Evolutionary conservation across 768 basidiomycete genomes (phyloP), one percentile per base, ranked within the genome.

Genomic region (Suillus paluster): DNA sequence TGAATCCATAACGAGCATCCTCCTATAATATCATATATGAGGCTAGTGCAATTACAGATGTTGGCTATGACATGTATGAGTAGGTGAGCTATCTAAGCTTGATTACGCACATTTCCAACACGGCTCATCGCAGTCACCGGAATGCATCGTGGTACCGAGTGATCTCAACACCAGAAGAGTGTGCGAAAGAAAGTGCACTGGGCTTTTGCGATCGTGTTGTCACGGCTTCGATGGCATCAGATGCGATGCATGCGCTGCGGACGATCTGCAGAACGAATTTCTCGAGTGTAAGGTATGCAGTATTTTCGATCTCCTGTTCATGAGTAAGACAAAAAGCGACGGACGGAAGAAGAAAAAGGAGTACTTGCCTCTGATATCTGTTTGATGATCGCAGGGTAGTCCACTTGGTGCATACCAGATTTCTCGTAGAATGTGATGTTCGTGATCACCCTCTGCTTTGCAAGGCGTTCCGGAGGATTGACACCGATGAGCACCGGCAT

Each of bases 121-220:
- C 7, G 45, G 45, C 23, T 46, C 14, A 25, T 14, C 14, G 23
- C 6, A 23, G 23, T 60, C 21, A 36, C n/a, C 21, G 14, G 42
- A 63, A 56, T 10, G 21, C 53, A 45, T 57, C 45, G 36, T 66
- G 60, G 5, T 58, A 59, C 38, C 88, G 80, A 0, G 83, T 86
- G 44, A 91, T 84, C 64, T 84, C 78, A 19, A 92, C 86, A 10
- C 82, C 84, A 0, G 90, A 87, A 1, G 81, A 81, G n/a, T 80
- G 75, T 4, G 87, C 89, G 69, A 86, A 89, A 30, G 86, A 85
- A 25, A 92, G 72, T 0, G 91, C 91, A 58, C 85, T 86, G 0
- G 91, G 90, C 65, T 92, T 94, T 61, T 85, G 83, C 23, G 88
- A 80, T 0, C 83, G 77, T 4, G 86, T 83, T 2, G 83, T 83